Conservation (phyloP, 345 rosid genomes). For the Eucalyptus caleyi region DNA sequence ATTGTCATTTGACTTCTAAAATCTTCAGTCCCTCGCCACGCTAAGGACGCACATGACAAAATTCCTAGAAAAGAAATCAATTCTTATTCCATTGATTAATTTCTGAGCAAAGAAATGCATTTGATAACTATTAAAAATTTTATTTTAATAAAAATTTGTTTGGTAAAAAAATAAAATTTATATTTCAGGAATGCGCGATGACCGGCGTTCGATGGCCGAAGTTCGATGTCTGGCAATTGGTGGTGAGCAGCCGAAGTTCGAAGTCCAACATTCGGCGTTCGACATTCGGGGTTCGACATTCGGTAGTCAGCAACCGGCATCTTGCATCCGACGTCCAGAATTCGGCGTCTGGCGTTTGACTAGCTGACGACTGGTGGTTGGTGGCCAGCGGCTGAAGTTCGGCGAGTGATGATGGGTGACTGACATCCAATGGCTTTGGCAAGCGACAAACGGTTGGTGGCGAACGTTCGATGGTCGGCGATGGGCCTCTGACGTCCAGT, state of each 20-base stretch:
- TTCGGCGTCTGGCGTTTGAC: fast-evolving
- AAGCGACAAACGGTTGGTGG: fast-evolving
- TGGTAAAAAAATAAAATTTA: too few relatives aligned
- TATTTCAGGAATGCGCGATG: fast-evolving
- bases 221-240: fast-evolving
- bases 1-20: too few relatives aligned
- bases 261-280: fast-evolving
- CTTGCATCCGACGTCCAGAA: fast-evolving
- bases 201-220: fast-evolving
- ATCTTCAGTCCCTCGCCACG: fast-evolving
- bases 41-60: too few relatives aligned
- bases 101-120: fast-evolving
- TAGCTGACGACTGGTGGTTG: fast-evolving
- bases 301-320: fast-evolving
- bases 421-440: fast-evolving
- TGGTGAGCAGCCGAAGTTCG: fast-evolving
- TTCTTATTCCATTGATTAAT: too few relatives aligned
- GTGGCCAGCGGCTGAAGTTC: too few relatives aligned
- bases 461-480: fast-evolving
- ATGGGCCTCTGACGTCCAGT: fast-evolving
- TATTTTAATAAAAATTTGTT: fast-evolving
- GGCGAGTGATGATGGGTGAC: fast-evolving
- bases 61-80: fast-evolving
- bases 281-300: fast-evolving
- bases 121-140: fast-evolving